Conservation (phyloP, 257 asterid genomes). For the Asclepias syriaca region DNA sequence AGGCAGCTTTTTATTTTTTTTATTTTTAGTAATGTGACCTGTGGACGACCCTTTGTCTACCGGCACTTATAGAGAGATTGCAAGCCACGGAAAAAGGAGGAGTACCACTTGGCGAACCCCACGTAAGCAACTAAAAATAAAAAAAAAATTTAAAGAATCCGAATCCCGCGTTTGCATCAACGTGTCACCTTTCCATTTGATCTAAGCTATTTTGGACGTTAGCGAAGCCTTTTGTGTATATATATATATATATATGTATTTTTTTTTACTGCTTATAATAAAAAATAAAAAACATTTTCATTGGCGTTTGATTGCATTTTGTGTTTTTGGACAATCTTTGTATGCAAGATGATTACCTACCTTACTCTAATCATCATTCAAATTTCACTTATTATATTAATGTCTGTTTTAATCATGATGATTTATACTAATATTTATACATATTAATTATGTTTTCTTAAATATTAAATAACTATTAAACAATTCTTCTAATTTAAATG, state of each 20-base stretch:
- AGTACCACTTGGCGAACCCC: background rate
- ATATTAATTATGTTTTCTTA: too few species aligned
- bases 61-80: background rate
- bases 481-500: too few species aligned
- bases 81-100: background rate
- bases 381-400: too few species aligned
- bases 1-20: conserved; percentile 3
- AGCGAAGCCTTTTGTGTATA: background rate
- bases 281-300: background rate
- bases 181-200: background rate
- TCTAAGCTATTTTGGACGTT: background rate
- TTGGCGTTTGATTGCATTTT: background rate
- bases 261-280: too few species aligned
- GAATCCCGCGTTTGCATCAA: background rate
- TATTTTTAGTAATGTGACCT: background rate
- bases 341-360: too few species aligned
- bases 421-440: too few species aligned
- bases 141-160: too few species aligned
- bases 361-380: too few species aligned
- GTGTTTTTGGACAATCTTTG: background rate
- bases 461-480: too few species aligned
- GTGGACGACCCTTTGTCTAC: background rate
- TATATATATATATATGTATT: too few species aligned
- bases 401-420: too few species aligned
- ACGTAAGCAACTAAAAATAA: background rate